phyloP scores from a whole-genome alignment of 2,329 filamentous ascomycete genomes.

The Penicillium italicum region DNA sequence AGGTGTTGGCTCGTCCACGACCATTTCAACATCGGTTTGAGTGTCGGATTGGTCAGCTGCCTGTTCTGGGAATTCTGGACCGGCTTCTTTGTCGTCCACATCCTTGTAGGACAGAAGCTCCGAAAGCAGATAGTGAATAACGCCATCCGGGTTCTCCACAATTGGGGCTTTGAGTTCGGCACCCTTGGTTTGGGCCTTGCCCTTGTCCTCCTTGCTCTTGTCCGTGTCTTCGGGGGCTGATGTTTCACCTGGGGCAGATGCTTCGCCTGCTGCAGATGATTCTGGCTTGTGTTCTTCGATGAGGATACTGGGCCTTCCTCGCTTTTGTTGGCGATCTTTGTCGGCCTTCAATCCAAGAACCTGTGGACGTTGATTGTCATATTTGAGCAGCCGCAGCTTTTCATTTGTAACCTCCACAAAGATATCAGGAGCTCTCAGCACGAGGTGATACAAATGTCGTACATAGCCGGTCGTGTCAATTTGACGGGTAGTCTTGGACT shows the following conservation, averaged over 20 bases:
- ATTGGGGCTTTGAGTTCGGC: slow-evolving; percentile 74
- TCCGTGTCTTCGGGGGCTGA: slow-evolving; percentile 18
- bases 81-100: slow-evolving; percentile 76
- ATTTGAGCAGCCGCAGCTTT: slow-evolving; percentile 69
- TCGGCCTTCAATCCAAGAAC: slow-evolving; percentile 52
- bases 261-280: slow-evolving; percentile 23
- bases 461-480: slow-evolving; percentile 71
- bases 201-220: slow-evolving; percentile 24
- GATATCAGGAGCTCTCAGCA: slow-evolving; percentile 74
- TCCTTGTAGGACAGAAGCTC: slow-evolving; percentile 90
- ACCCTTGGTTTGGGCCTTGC: slow-evolving; percentile 50
- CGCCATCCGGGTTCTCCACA: slow-evolving; percentile 88
- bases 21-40: slow-evolving; percentile 51
- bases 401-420: slow-evolving; percentile 89
- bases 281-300: slow-evolving; percentile 30
- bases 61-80: slow-evolving; percentile 30
- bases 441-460: slow-evolving; percentile 72
- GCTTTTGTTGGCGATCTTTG: slow-evolving; percentile 29
- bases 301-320: slow-evolving; percentile 21
- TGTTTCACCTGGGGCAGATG: slow-evolving; percentile 17
- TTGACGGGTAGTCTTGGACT: slow-evolving; percentile 53
- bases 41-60: slow-evolving; percentile 31
- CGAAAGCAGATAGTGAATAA: slow-evolving; percentile 90
- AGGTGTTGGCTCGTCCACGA: slow-evolving; percentile 37
- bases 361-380: slow-evolving; percentile 53